These are phyloP conservation scores for Globisporangium uncinulatum DNA, from an alignment of 352 stramenopile genomes.

Conservation along the genomic window DNA sequence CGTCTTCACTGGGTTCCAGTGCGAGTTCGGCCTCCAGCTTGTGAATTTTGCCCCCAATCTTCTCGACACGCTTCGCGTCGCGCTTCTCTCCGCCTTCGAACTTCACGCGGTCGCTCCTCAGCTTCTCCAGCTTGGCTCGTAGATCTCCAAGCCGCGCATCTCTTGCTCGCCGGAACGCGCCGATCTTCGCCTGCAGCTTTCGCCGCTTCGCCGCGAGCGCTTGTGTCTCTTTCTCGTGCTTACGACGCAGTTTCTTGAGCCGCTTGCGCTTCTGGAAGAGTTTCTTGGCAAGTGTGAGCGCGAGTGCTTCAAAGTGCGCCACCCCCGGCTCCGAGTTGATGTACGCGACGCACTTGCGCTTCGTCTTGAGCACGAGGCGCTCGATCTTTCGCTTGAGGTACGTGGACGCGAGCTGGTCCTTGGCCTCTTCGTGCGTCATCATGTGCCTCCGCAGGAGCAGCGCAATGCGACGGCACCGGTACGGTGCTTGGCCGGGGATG, in stretches of 20 bases:
- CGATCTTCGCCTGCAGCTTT: conserved; percentile 28
- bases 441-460: conserved; percentile 52
- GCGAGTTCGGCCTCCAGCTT: conserved; percentile 27
- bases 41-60: conserved; percentile 26
- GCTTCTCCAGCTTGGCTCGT: conserved; percentile 19
- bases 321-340: conserved; percentile 52
- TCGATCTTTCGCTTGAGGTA: conserved; percentile 49
- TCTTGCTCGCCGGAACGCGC: conserved; percentile 32
- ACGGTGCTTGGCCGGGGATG: conserved; percentile 30
- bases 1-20: conserved; percentile 25
- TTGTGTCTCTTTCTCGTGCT: conserved; percentile 21
- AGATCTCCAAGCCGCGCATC: conserved; percentile 24
- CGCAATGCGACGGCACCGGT: conserved; percentile 36
- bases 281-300: conserved; percentile 19
- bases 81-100: conserved; percentile 14
- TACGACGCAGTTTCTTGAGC: conserved; percentile 32
- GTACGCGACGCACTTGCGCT: conserved; percentile 48
- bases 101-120: conserved; percentile 18
- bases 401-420: conserved; percentile 53
- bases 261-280: conserved; percentile 28
- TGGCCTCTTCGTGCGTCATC: conserved; percentile 54
- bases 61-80: conserved; percentile 17
- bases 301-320: conserved; percentile 44
- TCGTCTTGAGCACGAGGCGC: conserved; percentile 43
- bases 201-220: conserved; percentile 22